Conservation (phyloP, 2,329 filamentous ascomycete genomes). For the Polychaeton citri region DNA sequence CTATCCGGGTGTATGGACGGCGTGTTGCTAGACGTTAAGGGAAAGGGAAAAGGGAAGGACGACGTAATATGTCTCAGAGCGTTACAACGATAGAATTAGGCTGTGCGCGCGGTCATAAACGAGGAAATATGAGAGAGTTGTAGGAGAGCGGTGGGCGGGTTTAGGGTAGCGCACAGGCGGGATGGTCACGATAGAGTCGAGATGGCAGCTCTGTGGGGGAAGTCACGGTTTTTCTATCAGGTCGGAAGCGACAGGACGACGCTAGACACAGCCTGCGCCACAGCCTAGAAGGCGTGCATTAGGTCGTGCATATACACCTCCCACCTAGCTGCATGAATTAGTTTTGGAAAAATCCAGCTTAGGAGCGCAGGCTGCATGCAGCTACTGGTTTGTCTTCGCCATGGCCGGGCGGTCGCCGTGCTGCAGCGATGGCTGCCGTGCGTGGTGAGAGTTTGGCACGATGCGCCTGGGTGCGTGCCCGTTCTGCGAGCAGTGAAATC, state of each 20-base stretch:
- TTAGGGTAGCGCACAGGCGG: neutral
- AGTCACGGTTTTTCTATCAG: neutral
- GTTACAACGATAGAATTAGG: no score
- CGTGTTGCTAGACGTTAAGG: slow-evolving; percentile 4
- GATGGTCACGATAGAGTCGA: neutral
- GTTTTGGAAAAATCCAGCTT: no score
- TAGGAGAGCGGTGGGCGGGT: neutral
- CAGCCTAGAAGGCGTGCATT: neutral
- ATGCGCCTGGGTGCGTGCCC: no score
- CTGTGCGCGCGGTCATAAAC: neutral
- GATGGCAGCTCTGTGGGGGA: neutral
- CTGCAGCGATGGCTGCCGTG: no score
- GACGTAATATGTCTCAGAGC: neutral
- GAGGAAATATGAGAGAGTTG: neutral
- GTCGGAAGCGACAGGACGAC: neutral
- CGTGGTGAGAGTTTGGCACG: no score
- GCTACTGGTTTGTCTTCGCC: no score
- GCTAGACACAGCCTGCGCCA: neutral
- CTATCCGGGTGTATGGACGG: slow-evolving; percentile 8
- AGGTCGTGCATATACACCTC: neutral
- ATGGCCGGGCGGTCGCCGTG: no score
- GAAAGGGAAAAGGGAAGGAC: neutral
- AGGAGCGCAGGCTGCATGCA: no score
- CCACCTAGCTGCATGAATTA: neutral
- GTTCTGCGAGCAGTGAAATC: no score